A percentile compares a stretch with the other conserved stretches of the same genome.
phyloP scores from a whole-genome alignment of 768 basidiomycete species.

The Lactarius akahatsu region DNA sequence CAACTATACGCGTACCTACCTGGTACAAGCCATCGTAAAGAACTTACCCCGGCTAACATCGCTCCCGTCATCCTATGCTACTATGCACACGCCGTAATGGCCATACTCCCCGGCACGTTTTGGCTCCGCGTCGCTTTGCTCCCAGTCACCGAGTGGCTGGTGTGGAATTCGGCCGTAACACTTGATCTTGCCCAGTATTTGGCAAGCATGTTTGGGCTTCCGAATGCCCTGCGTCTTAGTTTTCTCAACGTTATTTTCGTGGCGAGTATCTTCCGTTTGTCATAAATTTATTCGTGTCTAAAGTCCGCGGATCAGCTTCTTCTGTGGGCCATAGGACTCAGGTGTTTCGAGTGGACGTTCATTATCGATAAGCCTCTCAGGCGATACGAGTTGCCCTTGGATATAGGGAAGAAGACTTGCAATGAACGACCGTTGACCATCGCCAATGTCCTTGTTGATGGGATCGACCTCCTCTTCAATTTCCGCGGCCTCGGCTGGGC shows the following conservation, averaged over 20 bases:
- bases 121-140: slow-evolving; percentile 12
- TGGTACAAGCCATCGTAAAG: slow-evolving; percentile 1
- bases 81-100: slow-evolving; percentile 26
- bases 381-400: slow-evolving; percentile 8
- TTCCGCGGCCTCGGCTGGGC: slow-evolving; percentile 29
- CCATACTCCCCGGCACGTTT: slow-evolving; percentile 20
- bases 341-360: slow-evolving; percentile 26
- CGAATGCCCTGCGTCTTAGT: slow-evolving; percentile 12
- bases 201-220: slow-evolving; percentile 1
- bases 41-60: background rate
- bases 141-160: slow-evolving; percentile 23
- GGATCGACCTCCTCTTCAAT: slow-evolving; percentile 25
- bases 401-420: background rate
- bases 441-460: slow-evolving; percentile 18
- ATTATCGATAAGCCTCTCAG: slow-evolving; percentile 11
- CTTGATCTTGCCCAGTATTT: slow-evolving; percentile 18
- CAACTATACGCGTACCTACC: slow-evolving; percentile 2
- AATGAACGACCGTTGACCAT: slow-evolving; percentile 12
- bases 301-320: slow-evolving; percentile 1
- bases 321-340: slow-evolving; percentile 14
- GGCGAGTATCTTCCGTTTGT: slow-evolving; percentile 11
- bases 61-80: slow-evolving; percentile 21
- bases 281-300: background rate
- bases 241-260: slow-evolving; percentile 18
- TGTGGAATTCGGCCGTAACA: slow-evolving; percentile 10